These are phyloP conservation scores for Camelina hispida DNA, from an alignment of 345 rosid species.

Conservation along the genomic window DNA sequence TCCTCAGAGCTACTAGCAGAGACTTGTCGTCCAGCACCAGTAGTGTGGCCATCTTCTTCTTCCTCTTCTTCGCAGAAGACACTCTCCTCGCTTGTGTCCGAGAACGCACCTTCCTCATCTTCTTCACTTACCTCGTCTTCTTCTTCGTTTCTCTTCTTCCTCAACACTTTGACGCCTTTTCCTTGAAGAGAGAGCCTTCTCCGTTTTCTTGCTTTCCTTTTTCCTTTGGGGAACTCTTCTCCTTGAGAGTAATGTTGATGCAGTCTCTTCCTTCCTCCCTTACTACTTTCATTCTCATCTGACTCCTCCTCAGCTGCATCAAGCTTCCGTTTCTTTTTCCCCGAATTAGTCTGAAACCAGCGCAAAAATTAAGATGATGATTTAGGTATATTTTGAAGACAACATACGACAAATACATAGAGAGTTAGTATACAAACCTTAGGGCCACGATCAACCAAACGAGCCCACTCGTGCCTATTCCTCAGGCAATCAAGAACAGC, in stretches of 20 bases:
- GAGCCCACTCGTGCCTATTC: slow-evolving; percentile 97
- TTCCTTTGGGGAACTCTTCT: slow-evolving; percentile 93
- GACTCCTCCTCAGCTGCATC: slow-evolving; percentile 82
- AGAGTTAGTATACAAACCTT: slow-evolving; percentile 56
- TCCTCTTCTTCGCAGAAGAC: slow-evolving; percentile 79
- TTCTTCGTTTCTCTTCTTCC: slow-evolving; percentile 61
- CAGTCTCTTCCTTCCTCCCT: slow-evolving; percentile 54
- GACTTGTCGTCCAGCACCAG: slow-evolving; percentile 23
- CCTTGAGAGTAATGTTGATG: slow-evolving; percentile 60
- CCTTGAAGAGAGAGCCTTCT: slow-evolving; percentile 81
- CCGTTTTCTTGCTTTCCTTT: slow-evolving; percentile 86
- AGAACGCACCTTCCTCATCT: slow-evolving; percentile 56
- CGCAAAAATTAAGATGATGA: slow-evolving; percentile 20
- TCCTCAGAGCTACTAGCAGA: slow-evolving; percentile 77
- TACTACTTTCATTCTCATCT: slow-evolving; percentile 66
- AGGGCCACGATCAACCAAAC: slow-evolving; percentile 97
- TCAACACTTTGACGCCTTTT: slow-evolving; percentile 70
- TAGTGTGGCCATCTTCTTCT: slow-evolving; percentile 18
- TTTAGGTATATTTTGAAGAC: neutral
- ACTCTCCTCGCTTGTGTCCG: slow-evolving; percentile 76
- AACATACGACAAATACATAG: neutral
- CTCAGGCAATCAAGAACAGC: slow-evolving; percentile 99
- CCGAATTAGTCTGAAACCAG: slow-evolving; percentile 69
- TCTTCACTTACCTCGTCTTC: slow-evolving; percentile 45
- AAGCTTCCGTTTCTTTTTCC: slow-evolving; percentile 79